These are phyloP conservation scores for Henckelia pumila DNA, from an alignment of 257 asterid genomes.

Conservation along the genomic window DNA sequence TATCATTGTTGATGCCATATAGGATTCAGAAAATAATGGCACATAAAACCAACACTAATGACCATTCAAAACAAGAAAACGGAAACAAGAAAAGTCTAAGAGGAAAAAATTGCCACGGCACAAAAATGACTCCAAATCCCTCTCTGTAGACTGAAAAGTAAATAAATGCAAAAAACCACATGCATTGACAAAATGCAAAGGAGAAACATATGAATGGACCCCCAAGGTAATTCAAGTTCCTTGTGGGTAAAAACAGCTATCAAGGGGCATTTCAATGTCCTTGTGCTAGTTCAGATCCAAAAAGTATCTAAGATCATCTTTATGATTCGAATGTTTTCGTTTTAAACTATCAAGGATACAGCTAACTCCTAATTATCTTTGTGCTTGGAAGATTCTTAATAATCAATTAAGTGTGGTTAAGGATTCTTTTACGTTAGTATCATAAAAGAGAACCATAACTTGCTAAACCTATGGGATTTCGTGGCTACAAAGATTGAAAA, in stretches of 20 bases:
- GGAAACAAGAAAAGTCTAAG: background rate
- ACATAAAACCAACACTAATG: background rate
- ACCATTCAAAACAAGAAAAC: background rate
- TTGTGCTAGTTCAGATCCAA: background rate
- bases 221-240: background rate
- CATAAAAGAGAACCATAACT: background rate
- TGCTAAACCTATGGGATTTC: background rate
- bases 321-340: background rate
- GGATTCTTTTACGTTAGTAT: background rate
- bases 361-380: background rate
- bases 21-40: background rate
- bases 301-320: background rate
- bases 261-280: background rate
- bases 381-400: background rate
- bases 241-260: background rate
- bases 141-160: background rate
- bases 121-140: no score
- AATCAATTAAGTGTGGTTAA: background rate
- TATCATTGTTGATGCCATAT: background rate
- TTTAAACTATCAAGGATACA: background rate
- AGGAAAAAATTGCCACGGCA: no score
- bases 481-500: background rate
- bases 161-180: no score
- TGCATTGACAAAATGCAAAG: background rate
- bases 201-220: background rate